Base-by-base conservation (phyloP, 106 monocot genomes). In the Dioscorea zingiberensis region DNA sequence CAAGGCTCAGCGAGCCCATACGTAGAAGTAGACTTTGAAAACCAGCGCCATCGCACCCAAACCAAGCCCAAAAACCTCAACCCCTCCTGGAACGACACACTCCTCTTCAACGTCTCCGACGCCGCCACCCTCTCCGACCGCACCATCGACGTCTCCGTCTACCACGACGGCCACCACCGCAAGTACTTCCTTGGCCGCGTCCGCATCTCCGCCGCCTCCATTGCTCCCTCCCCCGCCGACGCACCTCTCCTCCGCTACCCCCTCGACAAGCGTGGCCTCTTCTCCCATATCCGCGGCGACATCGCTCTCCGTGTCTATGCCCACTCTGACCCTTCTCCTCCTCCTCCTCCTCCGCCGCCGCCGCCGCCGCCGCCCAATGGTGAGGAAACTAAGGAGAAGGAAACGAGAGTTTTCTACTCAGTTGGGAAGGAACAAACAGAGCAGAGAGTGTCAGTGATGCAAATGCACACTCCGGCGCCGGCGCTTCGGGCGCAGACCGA, bases 201-300 rank as follows among this genome's bases (percentile, higher is more conserved):
- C 47, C 64, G 64, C 13, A 64, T 64, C 22, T 47, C 64, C 11
- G 64, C 47, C 6, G 16, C 14, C 46, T 47, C 47, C 64, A 16
- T 63, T 22, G 19, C 45, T 22, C 62, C 19, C 62, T 48, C 47
- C 23, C 4, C 11, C 10, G 10, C n/a, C 1, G 47, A 64, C 5
- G 45, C 64, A 9, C 1, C 25, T 14, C 9, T 48, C 25, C 47
- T 23, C 25, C 64, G 47, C 64, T 64, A 25, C 47, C 64, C 64
- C 22, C 47, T 64, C 24, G 64, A 64, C 1, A 64, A 64, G 47
- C 64, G 64, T 18, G 64, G 64, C 21, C 10, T 64, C 6, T 64
- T 64, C 64, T 64, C 64, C 11, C 8, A 48, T 17, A 48, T 64
- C 47, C 21, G 47, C 46, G 64, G 64, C 1, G 62, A 62, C 18